Evolutionary conservation across 2,329 filamentous ascomycete genomes (phyloP), one percentile per base, ranked within the genome.

Genomic region (Dactylellina sp.): DNA sequence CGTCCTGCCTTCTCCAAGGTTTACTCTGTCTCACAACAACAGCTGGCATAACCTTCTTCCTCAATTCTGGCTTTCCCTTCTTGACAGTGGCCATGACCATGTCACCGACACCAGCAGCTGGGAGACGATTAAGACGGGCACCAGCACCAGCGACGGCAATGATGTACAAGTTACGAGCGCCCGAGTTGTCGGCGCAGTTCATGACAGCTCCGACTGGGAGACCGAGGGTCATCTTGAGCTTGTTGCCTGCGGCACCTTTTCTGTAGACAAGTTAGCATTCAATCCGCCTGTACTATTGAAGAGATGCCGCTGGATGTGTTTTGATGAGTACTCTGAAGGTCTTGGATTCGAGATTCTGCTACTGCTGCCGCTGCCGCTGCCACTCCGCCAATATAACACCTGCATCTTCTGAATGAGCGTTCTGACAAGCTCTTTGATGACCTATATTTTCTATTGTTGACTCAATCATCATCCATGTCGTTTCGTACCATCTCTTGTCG

Each of bases 151-250:
- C 97, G 86, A 99, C 94, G 84, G 94, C 91, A 87, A 99, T 98
- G 89, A 98, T 97, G 92, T 98, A 99, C 79, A 99, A 88, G 87
- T 98, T 98, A 81, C 93, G 93, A 82, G 94, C 94, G 82, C 94
- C 94, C 76, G 93, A 97, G 92, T 98, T 98, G 89, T 99, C 95
- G 84, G 90, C 92, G 90, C 95, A 99, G 89, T 99, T 99, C 92
- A 99, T 96, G 85, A 98, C 94, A 83, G 95, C 95, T 85, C 95
- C 95, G 84, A 97, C 93, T 86, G 95, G 95, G 82, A 99, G 93
- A 97, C 92, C 95, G 86, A 99, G 92, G 85, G 95, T 97, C 95
- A 99, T 99, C 91, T 97, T 98, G 82, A 98, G 91, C 91, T 99
- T 99, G 91, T 96, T 96, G 89, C 95, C 95, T 83, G 93, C 91